Base-by-base conservation (phyloP, 768 basidiomycete species). In the Epithele typhae region DNA sequence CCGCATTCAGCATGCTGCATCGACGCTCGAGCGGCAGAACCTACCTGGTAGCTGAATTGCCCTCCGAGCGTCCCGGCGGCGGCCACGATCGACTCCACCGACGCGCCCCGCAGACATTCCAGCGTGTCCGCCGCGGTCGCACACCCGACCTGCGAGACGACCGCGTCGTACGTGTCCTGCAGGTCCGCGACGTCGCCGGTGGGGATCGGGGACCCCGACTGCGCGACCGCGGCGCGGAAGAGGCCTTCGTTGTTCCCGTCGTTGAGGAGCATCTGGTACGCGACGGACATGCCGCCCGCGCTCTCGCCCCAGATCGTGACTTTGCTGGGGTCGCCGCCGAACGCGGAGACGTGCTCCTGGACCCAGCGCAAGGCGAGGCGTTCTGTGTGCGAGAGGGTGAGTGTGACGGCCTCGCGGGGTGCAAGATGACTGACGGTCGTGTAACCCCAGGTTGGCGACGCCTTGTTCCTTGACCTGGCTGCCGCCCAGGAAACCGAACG, bases 361-460 rank as follows among this genome's bases (percentile, higher is more conserved):
- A 73, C 64, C 54, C 72, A 70, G 35, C 65, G 57, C 4, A 70
- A 56, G 7, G 64, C 66, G 11, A 69, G 38, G 50, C 74, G 73
- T 5, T 73, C 73, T 39, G 37, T 1, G 17, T 18, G 6, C 11
- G 25, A 25, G 11, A 41, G n/a, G n/a, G n/a, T 8, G 2, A 35
- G 19, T 17, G 39, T 14, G 43, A 14, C 38, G 27, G 24, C 1
- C 21, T 0, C 15, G 35, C n/a, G 3, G 18, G n/a, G 9, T 3
- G 11, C 4, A 4, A 42, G 19, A 14, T 4, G 27, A 48, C 57
- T 40, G 23, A 61, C 60, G 60, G 51, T 74, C 72, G 30, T 53
- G 57, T 17, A 74, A 49, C 15, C 72, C 72, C 3, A 69, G 58
- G 49, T 72, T 73, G 23, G 51, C 52, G 4, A 49, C 40, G 1